Evolutionary conservation across 108 stramenopile genomes (phyloP).

Genomic region (Cyclotella distinguenda): DNA sequence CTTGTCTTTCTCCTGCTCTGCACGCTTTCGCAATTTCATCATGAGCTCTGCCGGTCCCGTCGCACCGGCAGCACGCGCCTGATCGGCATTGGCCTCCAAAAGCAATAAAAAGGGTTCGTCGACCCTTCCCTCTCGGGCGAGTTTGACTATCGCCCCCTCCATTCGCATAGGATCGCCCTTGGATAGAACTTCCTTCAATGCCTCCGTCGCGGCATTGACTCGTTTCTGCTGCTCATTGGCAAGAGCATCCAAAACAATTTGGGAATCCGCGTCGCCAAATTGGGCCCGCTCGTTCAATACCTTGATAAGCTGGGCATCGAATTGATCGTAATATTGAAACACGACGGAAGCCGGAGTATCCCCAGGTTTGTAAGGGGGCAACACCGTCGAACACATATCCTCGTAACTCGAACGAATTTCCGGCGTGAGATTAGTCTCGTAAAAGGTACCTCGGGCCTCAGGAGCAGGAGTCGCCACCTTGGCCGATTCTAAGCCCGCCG

Average conservation of each 20-base stretch:
- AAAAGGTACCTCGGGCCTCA: conserved; percentile 53
- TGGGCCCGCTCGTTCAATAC: conserved; percentile 52
- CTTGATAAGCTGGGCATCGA: conserved; percentile 69
- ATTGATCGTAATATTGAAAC: conserved; percentile 70
- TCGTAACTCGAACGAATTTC: conserved; percentile 86
- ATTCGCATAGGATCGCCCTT: conserved; percentile 84
- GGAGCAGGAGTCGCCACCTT: conserved; percentile 8
- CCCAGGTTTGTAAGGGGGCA: conserved; percentile 84
- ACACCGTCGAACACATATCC: conserved; percentile 64
- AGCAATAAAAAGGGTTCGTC: conserved; percentile 83
- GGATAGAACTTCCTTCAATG: conserved; percentile 63
- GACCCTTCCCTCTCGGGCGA: conserved; percentile 72
- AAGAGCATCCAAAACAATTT: conserved; percentile 65
- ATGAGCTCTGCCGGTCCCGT: conserved; percentile 79
- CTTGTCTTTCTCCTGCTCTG: conserved; percentile 83
- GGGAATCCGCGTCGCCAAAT: conserved; percentile 67
- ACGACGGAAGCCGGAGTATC: conserved; percentile 63
- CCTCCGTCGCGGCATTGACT: conserved; percentile 65
- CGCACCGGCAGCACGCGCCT: conserved; percentile 76
- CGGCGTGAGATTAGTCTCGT: conserved; percentile 77
- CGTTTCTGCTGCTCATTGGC: conserved; percentile 69
- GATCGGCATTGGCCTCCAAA: conserved; percentile 84
- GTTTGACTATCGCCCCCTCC: conserved; percentile 82
- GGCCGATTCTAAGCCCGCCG: conserved; percentile 44
- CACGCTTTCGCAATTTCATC: conserved; percentile 62